These are phyloP conservation scores for Eutypella sp. DNA, from an alignment of 2,329 filamentous ascomycete species.

Conservation along the genomic window DNA sequence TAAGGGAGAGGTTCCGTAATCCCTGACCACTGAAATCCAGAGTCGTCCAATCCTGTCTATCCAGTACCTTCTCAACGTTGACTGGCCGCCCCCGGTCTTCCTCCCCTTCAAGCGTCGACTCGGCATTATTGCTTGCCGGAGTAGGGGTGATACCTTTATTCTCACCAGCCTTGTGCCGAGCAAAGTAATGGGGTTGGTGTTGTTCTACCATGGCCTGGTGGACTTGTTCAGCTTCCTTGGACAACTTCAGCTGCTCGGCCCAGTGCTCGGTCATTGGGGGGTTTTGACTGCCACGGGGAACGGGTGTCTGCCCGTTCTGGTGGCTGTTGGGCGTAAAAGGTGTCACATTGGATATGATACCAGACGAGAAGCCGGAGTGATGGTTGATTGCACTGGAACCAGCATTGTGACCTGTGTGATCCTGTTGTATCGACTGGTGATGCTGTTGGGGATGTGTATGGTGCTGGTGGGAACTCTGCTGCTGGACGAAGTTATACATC, in stretches of 20 bases:
- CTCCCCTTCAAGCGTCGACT: slow-evolving; percentile 49
- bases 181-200: slow-evolving; percentile 66
- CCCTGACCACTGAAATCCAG: slow-evolving; percentile 96
- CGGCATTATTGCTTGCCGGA: slow-evolving; percentile 42
- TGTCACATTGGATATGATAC: slow-evolving; percentile 60
- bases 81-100: slow-evolving; percentile 57
- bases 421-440: slow-evolving; percentile 54
- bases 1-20: slow-evolving; percentile 71
- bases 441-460: slow-evolving; percentile 58
- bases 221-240: slow-evolving; percentile 69
- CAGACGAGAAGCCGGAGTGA: slow-evolving; percentile 53
- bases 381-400: slow-evolving; percentile 56
- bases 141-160: slow-evolving; percentile 62
- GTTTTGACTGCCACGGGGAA: slow-evolving; percentile 43
- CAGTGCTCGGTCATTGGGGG: slow-evolving; percentile 66
- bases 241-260: slow-evolving; percentile 78
- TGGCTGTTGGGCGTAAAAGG: slow-evolving; percentile 50
- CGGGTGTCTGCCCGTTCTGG: slow-evolving; percentile 52
- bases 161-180: slow-evolving; percentile 63
- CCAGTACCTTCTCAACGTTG: slow-evolving; percentile 60
- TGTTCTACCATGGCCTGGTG: slow-evolving; percentile 67
- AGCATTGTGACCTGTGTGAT: slow-evolving; percentile 49
- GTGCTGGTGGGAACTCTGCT: slow-evolving; percentile 45
- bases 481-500: slow-evolving; percentile 56
- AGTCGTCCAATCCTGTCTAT: slow-evolving; percentile 83